Percentiles rank a stretch among this genome's conserved stretches.
These are phyloP conservation scores for Reticulascus tulasneorum DNA, from an alignment of 2,329 filamentous ascomycete species.

Conservation along the genomic window DNA sequence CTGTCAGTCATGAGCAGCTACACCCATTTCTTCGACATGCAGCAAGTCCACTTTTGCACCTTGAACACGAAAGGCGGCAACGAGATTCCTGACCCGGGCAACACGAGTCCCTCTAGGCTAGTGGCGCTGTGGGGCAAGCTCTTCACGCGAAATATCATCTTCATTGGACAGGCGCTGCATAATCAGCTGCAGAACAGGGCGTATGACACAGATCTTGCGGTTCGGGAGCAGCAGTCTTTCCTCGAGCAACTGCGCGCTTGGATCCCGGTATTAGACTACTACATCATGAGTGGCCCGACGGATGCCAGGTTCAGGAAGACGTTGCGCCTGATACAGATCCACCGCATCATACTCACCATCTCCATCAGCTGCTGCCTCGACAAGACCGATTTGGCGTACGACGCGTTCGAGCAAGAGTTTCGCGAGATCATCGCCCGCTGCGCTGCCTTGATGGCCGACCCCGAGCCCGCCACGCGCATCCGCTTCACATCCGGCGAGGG, in stretches of 20 bases:
- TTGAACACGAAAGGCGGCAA: conserved; percentile 3
- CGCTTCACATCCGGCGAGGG: conserved; percentile 11
- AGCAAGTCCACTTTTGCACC: conserved; percentile 1
- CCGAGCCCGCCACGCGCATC: conserved; percentile 1
- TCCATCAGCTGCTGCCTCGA: conserved; percentile 12
- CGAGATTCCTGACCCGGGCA: conserved; percentile 3
- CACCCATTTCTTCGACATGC: conserved; percentile 11
- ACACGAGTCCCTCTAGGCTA: conserved; percentile 1
- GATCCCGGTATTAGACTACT: conserved; percentile 1
- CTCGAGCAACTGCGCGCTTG: conserved; percentile 6
- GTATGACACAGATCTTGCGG: background rate
- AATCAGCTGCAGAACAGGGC: conserved; percentile 3
- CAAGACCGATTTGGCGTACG: conserved; percentile 12
- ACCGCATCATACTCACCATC: conserved; percentile 7
- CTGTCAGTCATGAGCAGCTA: conserved; percentile 11
- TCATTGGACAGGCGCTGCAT: conserved; percentile 9
- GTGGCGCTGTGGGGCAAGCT: conserved; percentile 12
- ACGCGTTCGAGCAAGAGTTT: conserved; percentile 13
- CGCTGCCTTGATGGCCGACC: conserved; percentile 10
- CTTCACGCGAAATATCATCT: conserved; percentile 12
- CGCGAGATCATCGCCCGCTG: conserved; percentile 6
- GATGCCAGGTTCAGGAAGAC: conserved; percentile 1
- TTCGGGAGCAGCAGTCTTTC: background rate
- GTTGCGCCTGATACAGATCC: conserved; percentile 11
- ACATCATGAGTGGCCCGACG: background rate